Conservation (phyloP, 495 filamentous ascomycete species). For the Aspergillus baeticus region DNA sequence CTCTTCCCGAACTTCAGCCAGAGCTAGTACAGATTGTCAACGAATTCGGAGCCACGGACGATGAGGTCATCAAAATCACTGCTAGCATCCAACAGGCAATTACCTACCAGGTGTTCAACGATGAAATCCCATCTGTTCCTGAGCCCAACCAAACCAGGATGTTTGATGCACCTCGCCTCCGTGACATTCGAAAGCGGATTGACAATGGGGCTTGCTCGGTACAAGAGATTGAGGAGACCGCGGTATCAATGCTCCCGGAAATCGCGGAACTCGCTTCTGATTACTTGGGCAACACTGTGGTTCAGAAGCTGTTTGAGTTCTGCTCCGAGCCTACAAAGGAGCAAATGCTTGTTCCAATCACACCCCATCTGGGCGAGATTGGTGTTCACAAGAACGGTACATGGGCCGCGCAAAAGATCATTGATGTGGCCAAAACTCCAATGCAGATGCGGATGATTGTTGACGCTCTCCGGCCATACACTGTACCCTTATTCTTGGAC, state of each 20-base stretch:
- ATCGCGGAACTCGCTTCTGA: constrained; percentile 93
- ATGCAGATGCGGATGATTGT: constrained; percentile 83
- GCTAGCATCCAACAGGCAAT: constrained; percentile 74
- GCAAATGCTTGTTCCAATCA: constrained; percentile 84
- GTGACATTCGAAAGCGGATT: constrained; percentile 95
- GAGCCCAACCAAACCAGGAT: constrained; percentile 89
- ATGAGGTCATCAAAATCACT: constrained; percentile 71
- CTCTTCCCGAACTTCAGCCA: constrained; percentile 68
- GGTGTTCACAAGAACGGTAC: constrained; percentile 99
- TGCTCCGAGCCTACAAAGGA: constrained; percentile 89
- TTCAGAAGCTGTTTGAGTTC: constrained; percentile 96
- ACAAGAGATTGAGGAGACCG: constrained; percentile 88
- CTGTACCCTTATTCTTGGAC: constrained; percentile 87
- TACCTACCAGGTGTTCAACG: constrained; percentile 64
- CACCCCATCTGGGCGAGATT: constrained; percentile 92
- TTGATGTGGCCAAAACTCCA: constrained; percentile 86
- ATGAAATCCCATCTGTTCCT: constrained; percentile 84
- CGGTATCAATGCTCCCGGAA: constrained; percentile 89
- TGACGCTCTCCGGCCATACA: constrained; percentile 78
- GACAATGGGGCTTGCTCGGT: constrained; percentile 86
- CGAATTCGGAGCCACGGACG: constrained; percentile 84
- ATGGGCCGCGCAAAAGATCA: constrained; percentile 99
- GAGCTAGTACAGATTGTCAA: constrained; percentile 86
- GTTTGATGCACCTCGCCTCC: constrained; percentile 91
- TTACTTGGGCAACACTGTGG: constrained; percentile 98